phyloP scores from a whole-genome alignment of 345 rosid genomes.

The Arabis hirsuta region DNA sequence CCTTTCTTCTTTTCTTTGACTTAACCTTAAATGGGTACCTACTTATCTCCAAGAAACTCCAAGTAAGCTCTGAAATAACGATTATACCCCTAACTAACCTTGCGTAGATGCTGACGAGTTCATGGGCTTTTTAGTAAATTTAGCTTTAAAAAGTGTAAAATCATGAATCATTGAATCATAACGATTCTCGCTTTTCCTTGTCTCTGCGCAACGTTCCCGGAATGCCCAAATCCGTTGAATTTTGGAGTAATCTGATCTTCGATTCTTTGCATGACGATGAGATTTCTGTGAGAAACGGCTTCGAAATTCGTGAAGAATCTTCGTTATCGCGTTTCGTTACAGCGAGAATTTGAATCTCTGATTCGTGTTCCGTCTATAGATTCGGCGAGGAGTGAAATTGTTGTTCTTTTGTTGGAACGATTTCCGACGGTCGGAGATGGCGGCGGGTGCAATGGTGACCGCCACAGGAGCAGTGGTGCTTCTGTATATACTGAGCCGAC shows the following conservation, averaged over 20 bases:
- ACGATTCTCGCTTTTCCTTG: constrained; percentile 25
- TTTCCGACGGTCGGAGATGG: constrained; percentile 51
- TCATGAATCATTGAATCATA: constrained; percentile 22
- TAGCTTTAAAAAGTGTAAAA: neutral
- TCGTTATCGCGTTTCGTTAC: constrained; percentile 3
- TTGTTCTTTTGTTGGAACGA: neutral
- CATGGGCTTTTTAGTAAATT: constrained; percentile 16
- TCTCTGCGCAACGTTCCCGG: constrained; percentile 22
- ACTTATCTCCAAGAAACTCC: constrained; percentile 20
- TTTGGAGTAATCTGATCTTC: constrained; percentile 6
- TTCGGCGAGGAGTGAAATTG: constrained; percentile 33
- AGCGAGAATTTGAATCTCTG: neutral
- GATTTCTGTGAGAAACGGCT: neutral
- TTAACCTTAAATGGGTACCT: constrained; percentile 36
- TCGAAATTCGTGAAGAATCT: constrained; percentile 9
- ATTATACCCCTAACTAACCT: neutral
- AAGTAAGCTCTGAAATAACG: neutral
- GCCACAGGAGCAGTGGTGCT: constrained; percentile 86
- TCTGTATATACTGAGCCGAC: constrained; percentile 61
- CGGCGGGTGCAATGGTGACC: constrained; percentile 86
- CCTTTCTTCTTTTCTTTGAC: constrained; percentile 23
- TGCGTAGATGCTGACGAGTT: neutral
- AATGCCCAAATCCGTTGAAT: constrained; percentile 12
- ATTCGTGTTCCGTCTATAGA: constrained; percentile 24
- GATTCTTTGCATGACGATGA: neutral